Evolutionary conservation across 208 protist genomes (phyloP).

Genomic region (Angomonas ambiguus): DNA sequence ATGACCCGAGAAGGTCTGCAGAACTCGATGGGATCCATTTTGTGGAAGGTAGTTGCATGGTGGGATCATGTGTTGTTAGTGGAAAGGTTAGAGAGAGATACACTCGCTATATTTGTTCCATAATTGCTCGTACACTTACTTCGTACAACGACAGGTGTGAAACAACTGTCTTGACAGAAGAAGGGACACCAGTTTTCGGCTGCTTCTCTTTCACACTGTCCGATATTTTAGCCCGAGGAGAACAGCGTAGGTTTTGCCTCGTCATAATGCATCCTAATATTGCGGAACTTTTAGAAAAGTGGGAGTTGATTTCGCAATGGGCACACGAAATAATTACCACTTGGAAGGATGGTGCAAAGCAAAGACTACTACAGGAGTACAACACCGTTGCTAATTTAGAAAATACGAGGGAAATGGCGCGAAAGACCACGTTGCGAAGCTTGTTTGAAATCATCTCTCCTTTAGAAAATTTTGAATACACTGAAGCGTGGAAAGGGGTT

Average conservation of each 20-base stretch:
- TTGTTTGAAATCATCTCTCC: constrained; percentile 36
- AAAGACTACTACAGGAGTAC: constrained; percentile 56
- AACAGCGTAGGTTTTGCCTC: constrained; percentile 71
- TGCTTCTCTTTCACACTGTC: constrained; percentile 65
- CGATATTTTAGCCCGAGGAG: constrained; percentile 81
- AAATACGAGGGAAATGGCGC: constrained; percentile 48
- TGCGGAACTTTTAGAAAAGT: constrained; percentile 44
- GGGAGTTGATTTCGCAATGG: constrained; percentile 33
- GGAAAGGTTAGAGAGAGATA: constrained; percentile 41
- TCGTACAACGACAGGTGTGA: constrained; percentile 64
- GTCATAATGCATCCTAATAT: constrained; percentile 56
- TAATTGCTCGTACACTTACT: constrained; percentile 55
- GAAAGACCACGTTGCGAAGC: constrained; percentile 44
- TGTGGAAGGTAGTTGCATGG: constrained; percentile 21
- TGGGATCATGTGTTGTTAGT: constrained; percentile 36
- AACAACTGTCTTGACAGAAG: constrained; percentile 62
- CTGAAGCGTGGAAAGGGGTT: constrained; percentile 3
- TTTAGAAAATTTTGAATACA: constrained; percentile 1
- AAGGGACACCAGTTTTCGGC: constrained; percentile 45
- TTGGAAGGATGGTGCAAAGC: constrained; percentile 27
- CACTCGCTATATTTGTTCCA: constrained; percentile 35
- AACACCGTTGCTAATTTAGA: constrained; percentile 49
- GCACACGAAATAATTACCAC: constrained; percentile 35
- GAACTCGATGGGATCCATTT: constrained; percentile 18
- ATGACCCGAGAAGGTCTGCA: neutral